These are phyloP conservation scores for Yamadazyma ubonensis DNA, from an alignment of 805 yeast genomes.

Conservation along the genomic window DNA sequence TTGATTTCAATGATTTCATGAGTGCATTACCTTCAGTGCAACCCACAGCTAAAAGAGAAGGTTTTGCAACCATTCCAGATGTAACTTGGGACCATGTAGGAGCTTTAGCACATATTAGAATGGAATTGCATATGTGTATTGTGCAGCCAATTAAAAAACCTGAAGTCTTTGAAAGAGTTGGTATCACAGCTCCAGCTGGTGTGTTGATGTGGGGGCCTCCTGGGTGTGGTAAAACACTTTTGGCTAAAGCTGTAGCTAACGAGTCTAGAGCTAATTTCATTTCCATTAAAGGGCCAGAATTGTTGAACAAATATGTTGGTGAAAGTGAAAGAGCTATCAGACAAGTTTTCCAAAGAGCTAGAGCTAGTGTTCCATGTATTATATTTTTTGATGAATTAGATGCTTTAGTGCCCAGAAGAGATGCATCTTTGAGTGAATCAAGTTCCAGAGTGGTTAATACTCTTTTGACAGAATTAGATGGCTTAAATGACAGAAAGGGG, in stretches of 20 bases:
- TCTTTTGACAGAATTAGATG: constrained; percentile 89
- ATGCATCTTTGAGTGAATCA: constrained; percentile 81
- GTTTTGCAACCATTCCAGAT: constrained; percentile 97
- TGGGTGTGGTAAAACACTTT: constrained; percentile 95
- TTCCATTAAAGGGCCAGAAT: constrained; percentile 93
- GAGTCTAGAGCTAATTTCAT: constrained; percentile 96
- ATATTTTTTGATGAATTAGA: constrained; percentile 95
- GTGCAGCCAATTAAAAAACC: constrained; percentile 96
- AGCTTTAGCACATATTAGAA: constrained; percentile 74
- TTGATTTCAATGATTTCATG: constrained; percentile 75
- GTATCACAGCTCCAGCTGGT: constrained; percentile 96
- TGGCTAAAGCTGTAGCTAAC: constrained; percentile 97
- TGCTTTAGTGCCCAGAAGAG: constrained; percentile 94
- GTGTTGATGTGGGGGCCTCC: constrained; percentile 99
- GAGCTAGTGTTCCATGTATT: constrained; percentile 91
- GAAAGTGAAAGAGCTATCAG: constrained; percentile 93
- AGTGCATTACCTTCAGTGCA: constrained; percentile 89
- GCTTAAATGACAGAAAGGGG: constrained; percentile 88
- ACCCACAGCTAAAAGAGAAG: constrained; percentile 97
- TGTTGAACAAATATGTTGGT: constrained; percentile 92
- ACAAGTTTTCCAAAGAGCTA: constrained; percentile 88
- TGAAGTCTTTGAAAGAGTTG: constrained; percentile 83
- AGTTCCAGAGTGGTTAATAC: constrained; percentile 95
- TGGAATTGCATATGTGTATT: constrained; percentile 94
- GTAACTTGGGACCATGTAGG: constrained; percentile 96